Evolutionary conservation across 1,284 basidiomycete species (phyloP), one percentile per base, ranked within the genome.

Genomic region (Microbotryomycetes sp.): DNA sequence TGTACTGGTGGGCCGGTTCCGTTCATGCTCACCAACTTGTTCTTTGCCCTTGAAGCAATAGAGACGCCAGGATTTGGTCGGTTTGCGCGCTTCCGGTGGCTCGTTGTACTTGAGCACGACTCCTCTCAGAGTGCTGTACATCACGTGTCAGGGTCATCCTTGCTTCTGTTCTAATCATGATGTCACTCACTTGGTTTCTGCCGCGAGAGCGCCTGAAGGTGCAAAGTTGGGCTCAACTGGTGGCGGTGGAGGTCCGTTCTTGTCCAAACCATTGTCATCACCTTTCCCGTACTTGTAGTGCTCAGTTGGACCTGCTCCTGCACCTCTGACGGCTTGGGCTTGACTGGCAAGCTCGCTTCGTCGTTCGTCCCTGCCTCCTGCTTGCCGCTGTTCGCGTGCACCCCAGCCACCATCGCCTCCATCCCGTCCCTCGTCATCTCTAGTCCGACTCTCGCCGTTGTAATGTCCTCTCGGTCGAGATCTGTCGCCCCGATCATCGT

Each of bases 51-150:
- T 97, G 81, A 97, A 99, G 46, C 97, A 92, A 74, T 97, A 99
- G 65, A 98, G 73, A 72, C 96, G 81, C 96, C 96, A 98, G 25
- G 87, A 88, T 45, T 87, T 77, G 3, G 81, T 78, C 4, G 96
- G 94, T 73, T 93, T 96, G 67, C 93, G 81, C 26, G 96, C 96
- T 79, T 99, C 96, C 2, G 94, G 92, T 14, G 96, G 96, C 76
- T 99, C 96, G 71, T 97, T 94, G 75, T 99, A 99, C 76, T 98
- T 99, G 64, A 99, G 80, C 46, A 94, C 84, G 1, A 93, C 89
- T 59, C 86, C 91, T 48, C 67, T 49, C 26, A 71, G 63, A 1
- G 67, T 70, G 32, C 66, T 68, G 57, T 22, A 26, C 25, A n/a
- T n/a, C 14, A 23, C 30, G 4, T 22, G 22, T 22, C 26, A 2